Percentiles rank a stretch among this genome's conserved stretches.
phyloP scores from a whole-genome alignment of 768 basidiomycete species.

The Royoungia palumana region DNA sequence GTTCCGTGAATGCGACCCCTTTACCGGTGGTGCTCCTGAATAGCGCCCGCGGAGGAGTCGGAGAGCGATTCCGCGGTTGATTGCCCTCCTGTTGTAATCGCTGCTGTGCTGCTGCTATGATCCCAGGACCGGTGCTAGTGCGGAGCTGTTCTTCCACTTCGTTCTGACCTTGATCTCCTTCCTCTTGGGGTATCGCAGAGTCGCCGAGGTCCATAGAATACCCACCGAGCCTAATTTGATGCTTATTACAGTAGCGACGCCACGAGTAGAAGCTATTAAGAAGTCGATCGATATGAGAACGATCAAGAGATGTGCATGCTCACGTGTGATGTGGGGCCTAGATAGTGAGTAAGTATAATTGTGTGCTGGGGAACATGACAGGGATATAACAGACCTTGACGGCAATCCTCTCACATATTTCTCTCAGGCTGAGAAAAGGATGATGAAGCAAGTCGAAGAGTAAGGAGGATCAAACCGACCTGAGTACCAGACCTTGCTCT shows the following conservation, averaged over 20 bases:
- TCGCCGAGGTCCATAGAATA: conserved; percentile 72
- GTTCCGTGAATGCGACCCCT: conserved; percentile 84
- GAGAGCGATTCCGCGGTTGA: conserved; percentile 59
- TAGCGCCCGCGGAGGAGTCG: conserved; percentile 75
- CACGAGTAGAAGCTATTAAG: conserved; percentile 76
- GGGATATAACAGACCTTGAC: conserved; percentile 53
- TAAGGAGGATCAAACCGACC: conserved; percentile 42
- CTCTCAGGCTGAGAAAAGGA: conserved; percentile 44
- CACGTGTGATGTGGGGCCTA: conserved; percentile 90
- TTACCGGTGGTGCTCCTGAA: conserved; percentile 87
- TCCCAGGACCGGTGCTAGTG: conserved; percentile 39
- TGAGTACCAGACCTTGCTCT: conserved; percentile 79
- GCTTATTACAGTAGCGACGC: conserved; percentile 90
- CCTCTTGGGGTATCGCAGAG: conserved; percentile 42
- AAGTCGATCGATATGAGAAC: neutral
- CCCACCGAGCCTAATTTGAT: conserved; percentile 84
- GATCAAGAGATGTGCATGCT: conserved; percentile 14
- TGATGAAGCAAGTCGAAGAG: conserved; percentile 2
- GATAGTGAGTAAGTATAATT: neutral
- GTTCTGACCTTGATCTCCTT: conserved; percentile 41
- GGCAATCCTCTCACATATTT: conserved; percentile 85
- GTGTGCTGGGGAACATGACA: conserved; percentile 8
- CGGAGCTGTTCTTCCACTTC: conserved; percentile 39
- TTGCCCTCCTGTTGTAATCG: conserved; percentile 37
- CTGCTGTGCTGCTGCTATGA: conserved; percentile 44